phyloP scores from a whole-genome alignment of 2,329 filamentous ascomycete genomes.

The Coniochaeta prunicola region DNA sequence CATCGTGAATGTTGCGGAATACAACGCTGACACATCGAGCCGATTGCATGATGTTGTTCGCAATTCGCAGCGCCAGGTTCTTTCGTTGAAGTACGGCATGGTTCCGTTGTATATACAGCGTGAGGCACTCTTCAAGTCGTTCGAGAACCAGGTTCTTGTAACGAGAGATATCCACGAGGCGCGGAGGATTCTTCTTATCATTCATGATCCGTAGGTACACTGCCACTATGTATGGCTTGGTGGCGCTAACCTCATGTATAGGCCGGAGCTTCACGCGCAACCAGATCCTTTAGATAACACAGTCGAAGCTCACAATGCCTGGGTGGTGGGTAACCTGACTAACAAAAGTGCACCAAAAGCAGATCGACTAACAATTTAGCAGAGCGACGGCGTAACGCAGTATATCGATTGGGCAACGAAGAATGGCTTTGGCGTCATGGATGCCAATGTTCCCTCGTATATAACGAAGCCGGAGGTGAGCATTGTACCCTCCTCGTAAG shows the following conservation, averaged over 20 bases:
- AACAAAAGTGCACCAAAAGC: neutral
- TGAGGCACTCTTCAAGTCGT: slow-evolving; percentile 64
- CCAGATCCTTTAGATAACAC: slow-evolving; percentile 63
- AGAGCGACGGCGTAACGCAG: slow-evolving; percentile 74
- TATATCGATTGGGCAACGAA: slow-evolving; percentile 79
- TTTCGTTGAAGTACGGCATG: slow-evolving; percentile 72
- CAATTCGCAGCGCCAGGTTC: slow-evolving; percentile 62
- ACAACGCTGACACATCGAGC: slow-evolving; percentile 46
- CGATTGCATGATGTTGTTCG: slow-evolving; percentile 77
- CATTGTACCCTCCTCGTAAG: neutral
- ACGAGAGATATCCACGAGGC: slow-evolving; percentile 62
- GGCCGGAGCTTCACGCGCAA: slow-evolving; percentile 63
- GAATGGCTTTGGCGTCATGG: slow-evolving; percentile 78
- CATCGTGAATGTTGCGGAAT: slow-evolving; percentile 44
- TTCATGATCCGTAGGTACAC: slow-evolving; percentile 75
- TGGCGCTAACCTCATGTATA: slow-evolving; percentile 61
- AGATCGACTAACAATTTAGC: slow-evolving; percentile 18
- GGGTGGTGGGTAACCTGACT: slow-evolving; percentile 58
- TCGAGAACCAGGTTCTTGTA: slow-evolving; percentile 79
- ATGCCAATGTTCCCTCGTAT: slow-evolving; percentile 82
- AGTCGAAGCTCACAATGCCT: slow-evolving; percentile 77
- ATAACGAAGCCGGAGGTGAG: slow-evolving; percentile 55
- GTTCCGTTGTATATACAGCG: slow-evolving; percentile 73
- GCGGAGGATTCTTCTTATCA: slow-evolving; percentile 69
- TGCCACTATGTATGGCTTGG: neutral